Evolutionary conservation across 1,284 basidiomycete species (phyloP).

Genomic region (Heterobasidion parviporum): DNA sequence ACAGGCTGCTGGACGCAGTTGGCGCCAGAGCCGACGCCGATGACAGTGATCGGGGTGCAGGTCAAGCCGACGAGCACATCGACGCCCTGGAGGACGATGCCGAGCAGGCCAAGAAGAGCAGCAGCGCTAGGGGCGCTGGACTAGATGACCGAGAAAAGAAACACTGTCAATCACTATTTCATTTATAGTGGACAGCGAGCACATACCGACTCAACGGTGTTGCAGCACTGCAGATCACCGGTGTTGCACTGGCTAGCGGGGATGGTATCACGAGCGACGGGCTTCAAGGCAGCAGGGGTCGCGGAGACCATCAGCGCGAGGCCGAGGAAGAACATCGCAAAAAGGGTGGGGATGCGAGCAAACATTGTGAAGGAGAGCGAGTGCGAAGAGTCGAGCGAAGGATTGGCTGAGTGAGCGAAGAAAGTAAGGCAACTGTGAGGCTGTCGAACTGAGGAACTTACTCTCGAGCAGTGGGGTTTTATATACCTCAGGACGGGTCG

Average conservation of each 20-base stretch:
- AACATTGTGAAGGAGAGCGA: not conserved
- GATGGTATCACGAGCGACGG: not conserved
- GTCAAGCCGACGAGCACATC: constrained; percentile 16
- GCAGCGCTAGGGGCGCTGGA: not conserved
- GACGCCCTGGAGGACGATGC: constrained; percentile 13
- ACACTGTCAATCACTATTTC: not conserved
- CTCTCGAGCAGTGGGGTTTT: not conserved
- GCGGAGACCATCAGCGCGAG: not conserved
- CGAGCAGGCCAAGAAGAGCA: constrained; percentile 13
- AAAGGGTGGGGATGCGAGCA: not conserved
- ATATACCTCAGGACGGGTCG: not conserved
- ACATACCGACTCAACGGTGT: constrained; percentile 4
- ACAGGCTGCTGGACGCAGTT: constrained; percentile 15
- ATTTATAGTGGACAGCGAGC: not conserved
- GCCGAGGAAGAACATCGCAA: not conserved
- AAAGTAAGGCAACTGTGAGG: not conserved
- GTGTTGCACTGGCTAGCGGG: constrained; percentile 17
- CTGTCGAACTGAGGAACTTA: not conserved
- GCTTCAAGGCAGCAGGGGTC: not conserved
- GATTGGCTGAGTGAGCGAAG: no score
- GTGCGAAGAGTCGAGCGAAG: not conserved
- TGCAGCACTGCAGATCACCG: constrained; percentile 22
- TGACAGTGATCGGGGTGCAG: constrained; percentile 16
- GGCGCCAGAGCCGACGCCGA: constrained; percentile 10
- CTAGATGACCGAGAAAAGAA: no score